These are phyloP conservation scores for Ceriops decandra DNA, from an alignment of 345 rosid genomes.

Conservation along the genomic window DNA sequence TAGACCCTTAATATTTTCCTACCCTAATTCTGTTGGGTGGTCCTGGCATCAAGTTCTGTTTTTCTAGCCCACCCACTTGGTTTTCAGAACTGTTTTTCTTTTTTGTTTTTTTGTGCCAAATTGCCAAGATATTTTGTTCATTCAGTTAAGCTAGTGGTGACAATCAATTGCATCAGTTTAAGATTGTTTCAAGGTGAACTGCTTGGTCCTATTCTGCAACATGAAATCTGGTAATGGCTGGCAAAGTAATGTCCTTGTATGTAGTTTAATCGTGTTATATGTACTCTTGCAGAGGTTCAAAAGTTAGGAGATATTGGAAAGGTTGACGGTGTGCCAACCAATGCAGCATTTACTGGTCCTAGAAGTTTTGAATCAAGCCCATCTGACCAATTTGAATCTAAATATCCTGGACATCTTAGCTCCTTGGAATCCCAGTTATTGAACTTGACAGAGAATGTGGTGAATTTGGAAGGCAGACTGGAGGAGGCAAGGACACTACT, in stretches of 20 bases:
- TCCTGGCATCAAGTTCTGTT: too few relatives aligned
- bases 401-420: conserved; percentile 27
- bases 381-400: conserved; percentile 33
- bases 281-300: conserved; percentile 40
- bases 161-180: background rate
- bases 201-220: background rate
- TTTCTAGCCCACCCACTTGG: too few relatives aligned
- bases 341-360: conserved; percentile 16
- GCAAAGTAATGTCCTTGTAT: background rate
- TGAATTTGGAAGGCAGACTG: conserved; percentile 43
- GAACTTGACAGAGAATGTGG: conserved; percentile 45
- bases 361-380: conserved; percentile 38
- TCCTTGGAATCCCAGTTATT: conserved; percentile 41
- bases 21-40: too few relatives aligned
- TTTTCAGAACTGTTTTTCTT: too few relatives aligned
- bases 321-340: conserved; percentile 29
- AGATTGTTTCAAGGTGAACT: background rate
- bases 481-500: conserved; percentile 44
- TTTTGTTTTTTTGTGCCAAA: too few relatives aligned
- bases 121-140: background rate
- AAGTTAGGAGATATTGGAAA: conserved; percentile 55
- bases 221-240: background rate
- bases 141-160: background rate
- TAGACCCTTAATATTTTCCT: too few relatives aligned
- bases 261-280: conserved; percentile 6